Evolutionary conservation across 768 basidiomycete genomes (phyloP).

Genomic region (Suillus alpinus): DNA sequence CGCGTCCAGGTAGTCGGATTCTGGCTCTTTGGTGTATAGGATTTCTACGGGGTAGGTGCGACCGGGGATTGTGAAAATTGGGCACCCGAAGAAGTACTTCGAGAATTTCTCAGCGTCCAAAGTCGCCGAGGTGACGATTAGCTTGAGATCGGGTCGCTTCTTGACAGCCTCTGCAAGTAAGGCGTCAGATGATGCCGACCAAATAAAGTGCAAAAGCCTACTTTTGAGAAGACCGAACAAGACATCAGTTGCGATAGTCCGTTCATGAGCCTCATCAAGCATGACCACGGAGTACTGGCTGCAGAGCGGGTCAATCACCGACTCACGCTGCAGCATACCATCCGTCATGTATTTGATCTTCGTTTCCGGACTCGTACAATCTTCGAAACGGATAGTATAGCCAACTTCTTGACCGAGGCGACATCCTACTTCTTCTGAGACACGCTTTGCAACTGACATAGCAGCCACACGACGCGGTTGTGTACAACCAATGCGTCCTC

Average conservation of each 20-base stretch:
- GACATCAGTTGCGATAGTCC: conserved; percentile 98
- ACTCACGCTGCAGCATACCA: conserved; percentile 98
- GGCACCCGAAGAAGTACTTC: conserved; percentile 97
- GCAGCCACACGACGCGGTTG: conserved; percentile 99
- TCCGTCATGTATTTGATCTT: conserved; percentile 99
- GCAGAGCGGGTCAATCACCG: conserved; percentile 91
- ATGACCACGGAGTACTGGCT: conserved; percentile 93
- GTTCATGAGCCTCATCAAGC: conserved; percentile 98
- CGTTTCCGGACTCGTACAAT: conserved; percentile 97
- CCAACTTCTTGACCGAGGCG: conserved; percentile 97
- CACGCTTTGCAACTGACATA: conserved; percentile 98
- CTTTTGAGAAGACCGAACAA: conserved; percentile 89
- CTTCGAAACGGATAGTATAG: conserved; percentile 98
- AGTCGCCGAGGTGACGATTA: conserved; percentile 98
- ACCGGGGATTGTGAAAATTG: conserved; percentile 99
- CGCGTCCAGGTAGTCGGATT: conserved; percentile 95
- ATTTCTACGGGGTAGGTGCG: conserved; percentile 98
- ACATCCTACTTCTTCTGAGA: conserved; percentile 97
- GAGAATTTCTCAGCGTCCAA: conserved; percentile 99
- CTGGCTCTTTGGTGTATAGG: conserved; percentile 98
- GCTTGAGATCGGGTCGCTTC: conserved; percentile 90
- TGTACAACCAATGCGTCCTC: conserved; percentile 91
- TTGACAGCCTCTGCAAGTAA: conserved; percentile 79
- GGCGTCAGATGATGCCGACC: conserved; percentile 14
- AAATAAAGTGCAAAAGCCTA: conserved; percentile 18